These are phyloP conservation scores for Calonectria ilicicola DNA, from an alignment of 2,329 filamentous ascomycete species.

Conservation along the genomic window DNA sequence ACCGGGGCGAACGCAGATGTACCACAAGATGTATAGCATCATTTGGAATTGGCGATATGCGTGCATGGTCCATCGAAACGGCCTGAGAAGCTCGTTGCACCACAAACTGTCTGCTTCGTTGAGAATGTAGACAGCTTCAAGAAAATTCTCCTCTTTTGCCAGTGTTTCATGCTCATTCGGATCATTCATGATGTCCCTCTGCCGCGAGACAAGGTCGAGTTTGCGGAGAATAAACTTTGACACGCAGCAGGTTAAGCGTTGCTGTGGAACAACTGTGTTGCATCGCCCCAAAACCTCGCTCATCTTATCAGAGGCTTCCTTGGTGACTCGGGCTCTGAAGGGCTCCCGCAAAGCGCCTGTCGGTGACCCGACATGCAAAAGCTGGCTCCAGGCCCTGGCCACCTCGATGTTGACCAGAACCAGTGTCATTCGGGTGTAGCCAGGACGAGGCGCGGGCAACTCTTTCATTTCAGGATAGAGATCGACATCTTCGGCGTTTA, in stretches of 20 bases:
- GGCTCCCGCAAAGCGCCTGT: constrained; percentile 37
- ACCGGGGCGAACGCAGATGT: constrained; percentile 53
- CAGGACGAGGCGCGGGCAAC: constrained; percentile 58
- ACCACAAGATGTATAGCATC: constrained; percentile 57
- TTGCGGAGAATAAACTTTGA: constrained; percentile 48
- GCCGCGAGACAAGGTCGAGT: constrained; percentile 62
- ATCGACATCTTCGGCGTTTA: constrained; percentile 68
- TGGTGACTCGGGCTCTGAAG: constrained; percentile 55
- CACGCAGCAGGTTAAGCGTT: constrained; percentile 45
- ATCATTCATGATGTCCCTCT: constrained; percentile 46
- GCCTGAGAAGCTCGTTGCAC: constrained; percentile 51
- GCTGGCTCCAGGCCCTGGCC: constrained; percentile 42
- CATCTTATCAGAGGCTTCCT: constrained; percentile 51
- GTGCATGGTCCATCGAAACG: constrained; percentile 53
- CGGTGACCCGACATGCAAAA: constrained; percentile 36
- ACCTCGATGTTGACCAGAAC: constrained; percentile 65
- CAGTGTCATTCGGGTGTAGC: constrained; percentile 71
- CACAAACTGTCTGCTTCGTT: constrained; percentile 45
- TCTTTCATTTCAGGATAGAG: constrained; percentile 58
- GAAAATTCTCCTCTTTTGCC: constrained; percentile 48
- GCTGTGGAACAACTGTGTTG: constrained; percentile 64
- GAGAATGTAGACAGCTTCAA: constrained; percentile 48
- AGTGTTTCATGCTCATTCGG: constrained; percentile 32
- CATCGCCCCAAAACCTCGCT: constrained; percentile 48
- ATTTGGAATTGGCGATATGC: constrained; percentile 57